Evolutionary conservation across 1,284 basidiomycete genomes (phyloP), one percentile per base, ranked within the genome.

Genomic region (Afroboletus lepidellus): DNA sequence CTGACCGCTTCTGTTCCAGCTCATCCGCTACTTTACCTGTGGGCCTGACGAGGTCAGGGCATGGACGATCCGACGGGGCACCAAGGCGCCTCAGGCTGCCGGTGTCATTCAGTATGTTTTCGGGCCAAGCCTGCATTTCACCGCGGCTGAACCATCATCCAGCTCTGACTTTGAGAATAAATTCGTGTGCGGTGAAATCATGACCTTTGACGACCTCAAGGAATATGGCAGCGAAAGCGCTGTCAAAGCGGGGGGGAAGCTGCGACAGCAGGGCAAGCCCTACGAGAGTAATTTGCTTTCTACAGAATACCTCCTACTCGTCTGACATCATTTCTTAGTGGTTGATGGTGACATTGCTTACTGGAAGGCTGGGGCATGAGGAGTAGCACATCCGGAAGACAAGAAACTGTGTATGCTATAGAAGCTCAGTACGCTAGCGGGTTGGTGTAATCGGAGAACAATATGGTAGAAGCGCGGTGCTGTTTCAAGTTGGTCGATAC

Each of bases 121-220:
- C 13, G n/a, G 4, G 9, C 48, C 11, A n/a, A 5, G 3, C 7
- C 32, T 41, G 11, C 57, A 48, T 56, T 60, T 46, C 53, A 56
- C 58, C 59, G 2, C 23, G 15, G 27, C 49, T 60, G 45, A 54
- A 51, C 38, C 27, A 36, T 33, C 21, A 13, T 15, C 47, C 15
- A 89, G 87, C 76, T 85, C 92, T 41, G 94, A 96, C 73, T 96
- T 96, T 68, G 92, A 98, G 77, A 92, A 96, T 72, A 97, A 97
- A 76, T 98, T 99, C 64, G 92, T 99, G n/a, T 99, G 96, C 64
- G 97, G 96, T 73, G 96, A 99, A 74, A 98, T 99, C 69, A 98
- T 98, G 92, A 68, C 85, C 5, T 98, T 87, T 65, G 85, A 86
- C 0, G 97, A 98, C 69, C 77, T 99, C 58, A 90, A 90, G 69